A percentile compares a stretch with the other conserved stretches of the same genome.
Conservation (phyloP, 345 rosid genomes). For the Dipteronia dyeriana region DNA sequence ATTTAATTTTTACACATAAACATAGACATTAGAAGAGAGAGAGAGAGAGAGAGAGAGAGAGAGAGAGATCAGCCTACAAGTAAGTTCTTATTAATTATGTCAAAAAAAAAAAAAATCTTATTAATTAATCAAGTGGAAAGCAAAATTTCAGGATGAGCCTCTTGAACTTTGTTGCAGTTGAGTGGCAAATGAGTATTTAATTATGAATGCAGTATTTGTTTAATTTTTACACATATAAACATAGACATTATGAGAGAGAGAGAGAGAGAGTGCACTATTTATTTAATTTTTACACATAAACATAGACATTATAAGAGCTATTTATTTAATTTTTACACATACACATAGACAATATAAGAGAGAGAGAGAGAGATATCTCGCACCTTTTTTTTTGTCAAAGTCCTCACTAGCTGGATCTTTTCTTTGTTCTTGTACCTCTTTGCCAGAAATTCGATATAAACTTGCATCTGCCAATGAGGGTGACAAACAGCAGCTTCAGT, state of each 20-base stretch:
- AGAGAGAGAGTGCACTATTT: no score
- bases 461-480: slow-evolving; percentile 41
- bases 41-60: no score
- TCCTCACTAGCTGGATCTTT: slow-evolving; percentile 7
- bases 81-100: slow-evolving; percentile 21
- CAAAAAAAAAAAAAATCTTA: background rate
- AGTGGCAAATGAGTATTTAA: background rate
- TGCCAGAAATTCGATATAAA: slow-evolving; percentile 39
- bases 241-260: no score
- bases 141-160: background rate
- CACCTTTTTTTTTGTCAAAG: background rate
- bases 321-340: no score
- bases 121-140: background rate
- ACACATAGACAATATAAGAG: no score
- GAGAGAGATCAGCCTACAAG: slow-evolving; percentile 38
- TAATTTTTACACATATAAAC: no score
- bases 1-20: no score
- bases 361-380: no score
- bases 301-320: no score
- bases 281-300: no score
- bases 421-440: background rate
- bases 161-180: background rate
- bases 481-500: slow-evolving; percentile 45
- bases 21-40: no score
- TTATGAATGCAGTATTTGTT: background rate